Conservation (phyloP, 2,329 filamentous ascomycete species). For the Aspergillus sp. region DNA sequence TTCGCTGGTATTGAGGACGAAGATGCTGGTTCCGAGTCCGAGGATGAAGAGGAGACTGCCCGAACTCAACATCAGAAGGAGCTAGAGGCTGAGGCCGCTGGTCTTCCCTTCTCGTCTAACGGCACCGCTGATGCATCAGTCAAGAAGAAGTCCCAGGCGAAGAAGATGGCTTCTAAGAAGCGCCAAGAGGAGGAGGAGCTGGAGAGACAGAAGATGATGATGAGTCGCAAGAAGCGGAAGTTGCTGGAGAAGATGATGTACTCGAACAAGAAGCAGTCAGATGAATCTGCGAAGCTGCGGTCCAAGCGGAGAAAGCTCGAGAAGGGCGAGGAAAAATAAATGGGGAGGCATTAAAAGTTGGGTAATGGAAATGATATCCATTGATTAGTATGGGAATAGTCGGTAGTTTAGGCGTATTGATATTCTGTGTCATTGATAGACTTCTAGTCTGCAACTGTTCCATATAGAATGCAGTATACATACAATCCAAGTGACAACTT, state of each 20-base stretch:
- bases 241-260: conserved; percentile 97
- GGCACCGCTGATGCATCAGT: conserved; percentile 55
- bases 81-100: conserved; percentile 86
- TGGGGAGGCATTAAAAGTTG: conserved; percentile 21
- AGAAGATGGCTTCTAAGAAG: conserved; percentile 67
- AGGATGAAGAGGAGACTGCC: conserved; percentile 61
- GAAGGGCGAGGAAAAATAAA: conserved; percentile 44
- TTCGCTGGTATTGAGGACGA: conserved; percentile 54
- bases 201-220: conserved; percentile 95
- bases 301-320: conserved; percentile 90
- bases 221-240: conserved; percentile 97
- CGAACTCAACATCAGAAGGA: conserved; percentile 79
- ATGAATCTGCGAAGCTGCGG: conserved; percentile 81
- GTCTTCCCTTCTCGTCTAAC: conserved; percentile 51
- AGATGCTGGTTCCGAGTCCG: conserved; percentile 47
- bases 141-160: conserved; percentile 68
- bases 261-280: conserved; percentile 89
- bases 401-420: conserved; percentile 19
- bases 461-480: conserved; percentile 10
- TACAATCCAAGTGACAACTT: too few species aligned
- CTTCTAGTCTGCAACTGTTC: conserved; percentile 3
- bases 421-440: conserved; percentile 6
- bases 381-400: conserved; percentile 19
- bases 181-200: conserved; percentile 77
- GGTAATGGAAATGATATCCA: conserved; percentile 25